Percentiles rank a stretch among this genome's conserved stretches.
These are phyloP conservation scores for Sporodiniella umbellata DNA, from an alignment of 371 early-diverging fungal species.

Conservation along the genomic window DNA sequence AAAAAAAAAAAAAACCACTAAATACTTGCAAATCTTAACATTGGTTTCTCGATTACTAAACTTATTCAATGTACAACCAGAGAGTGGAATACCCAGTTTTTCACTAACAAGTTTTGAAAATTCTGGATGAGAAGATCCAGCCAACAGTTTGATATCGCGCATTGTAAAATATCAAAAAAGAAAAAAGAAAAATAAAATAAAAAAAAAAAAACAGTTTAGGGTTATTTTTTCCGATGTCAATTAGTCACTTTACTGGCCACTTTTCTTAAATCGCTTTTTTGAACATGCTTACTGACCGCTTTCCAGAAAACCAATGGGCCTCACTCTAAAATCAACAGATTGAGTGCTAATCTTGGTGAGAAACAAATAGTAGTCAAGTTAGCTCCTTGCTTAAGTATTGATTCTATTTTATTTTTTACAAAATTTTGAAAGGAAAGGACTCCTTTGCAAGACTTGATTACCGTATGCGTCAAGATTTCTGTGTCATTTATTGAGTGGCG, in stretches of 20 bases:
- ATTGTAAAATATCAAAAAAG: constrained; percentile 25
- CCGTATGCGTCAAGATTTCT: no score
- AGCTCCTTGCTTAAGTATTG: no score
- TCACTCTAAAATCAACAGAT: no score
- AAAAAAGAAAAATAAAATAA: background rate
- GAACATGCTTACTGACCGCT: no score
- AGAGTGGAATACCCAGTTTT: constrained; percentile 73
- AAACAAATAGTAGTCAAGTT: no score
- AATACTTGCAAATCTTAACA: constrained; percentile 57
- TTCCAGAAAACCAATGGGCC: background rate
- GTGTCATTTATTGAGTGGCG: no score
- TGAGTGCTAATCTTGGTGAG: no score
- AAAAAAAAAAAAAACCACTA: background rate
- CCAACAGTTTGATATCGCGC: constrained; percentile 89
- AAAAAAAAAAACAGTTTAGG: background rate
- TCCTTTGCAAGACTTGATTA: no score
- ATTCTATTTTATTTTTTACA: no score
- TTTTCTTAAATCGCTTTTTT: no score
- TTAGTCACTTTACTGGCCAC: background rate
- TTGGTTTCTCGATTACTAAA: constrained; percentile 75
- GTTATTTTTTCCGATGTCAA: no score
- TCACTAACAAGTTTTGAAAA: constrained; percentile 79
- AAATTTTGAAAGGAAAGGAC: no score
- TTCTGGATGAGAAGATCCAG: constrained; percentile 93
- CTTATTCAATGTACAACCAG: constrained; percentile 72